Percentiles rank a stretch among this genome's conserved stretches.
phyloP scores from a whole-genome alignment of 2,329 filamentous ascomycete genomes.

The Sporothrix curviconia region DNA sequence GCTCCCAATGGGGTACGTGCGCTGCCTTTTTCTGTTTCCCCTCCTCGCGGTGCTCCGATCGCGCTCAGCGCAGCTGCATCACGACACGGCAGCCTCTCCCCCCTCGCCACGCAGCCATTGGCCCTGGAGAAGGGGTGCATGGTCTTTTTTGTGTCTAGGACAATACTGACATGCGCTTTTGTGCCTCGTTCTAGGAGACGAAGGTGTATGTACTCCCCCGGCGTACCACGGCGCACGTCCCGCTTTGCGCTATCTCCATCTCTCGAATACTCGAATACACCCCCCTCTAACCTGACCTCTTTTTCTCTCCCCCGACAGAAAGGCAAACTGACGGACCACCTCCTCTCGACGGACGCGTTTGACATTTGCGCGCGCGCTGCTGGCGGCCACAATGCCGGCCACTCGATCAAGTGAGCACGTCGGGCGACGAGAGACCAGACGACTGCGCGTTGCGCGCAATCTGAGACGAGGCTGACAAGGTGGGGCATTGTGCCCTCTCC shows the following conservation, averaged over 20 bases:
- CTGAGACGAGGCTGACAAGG: conserved; percentile 9
- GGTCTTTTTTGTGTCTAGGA: conserved; percentile 12
- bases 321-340: conserved; percentile 21
- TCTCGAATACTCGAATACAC: not conserved
- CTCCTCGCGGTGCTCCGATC: conserved; percentile 5
- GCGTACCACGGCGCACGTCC: not conserved
- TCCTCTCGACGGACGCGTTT: conserved; percentile 17
- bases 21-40: not conserved
- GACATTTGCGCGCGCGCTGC: conserved; percentile 50
- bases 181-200: not conserved
- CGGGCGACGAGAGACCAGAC: too few species aligned
- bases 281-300: too few species aligned
- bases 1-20: conserved; percentile 52
- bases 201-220: conserved; percentile 6
- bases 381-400: conserved; percentile 56
- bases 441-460: not conserved
- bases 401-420: conserved; percentile 32
- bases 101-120: not conserved
- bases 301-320: conserved; percentile 13
- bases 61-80: too few species aligned
- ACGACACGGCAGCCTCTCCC: too few species aligned
- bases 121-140: not conserved
- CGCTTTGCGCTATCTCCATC: too few species aligned
- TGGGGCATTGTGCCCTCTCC: not conserved
- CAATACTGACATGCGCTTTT: not conserved